Base-by-base conservation (phyloP, 805 yeast genomes). In the Hanseniaspora hatyaiensis region DNA sequence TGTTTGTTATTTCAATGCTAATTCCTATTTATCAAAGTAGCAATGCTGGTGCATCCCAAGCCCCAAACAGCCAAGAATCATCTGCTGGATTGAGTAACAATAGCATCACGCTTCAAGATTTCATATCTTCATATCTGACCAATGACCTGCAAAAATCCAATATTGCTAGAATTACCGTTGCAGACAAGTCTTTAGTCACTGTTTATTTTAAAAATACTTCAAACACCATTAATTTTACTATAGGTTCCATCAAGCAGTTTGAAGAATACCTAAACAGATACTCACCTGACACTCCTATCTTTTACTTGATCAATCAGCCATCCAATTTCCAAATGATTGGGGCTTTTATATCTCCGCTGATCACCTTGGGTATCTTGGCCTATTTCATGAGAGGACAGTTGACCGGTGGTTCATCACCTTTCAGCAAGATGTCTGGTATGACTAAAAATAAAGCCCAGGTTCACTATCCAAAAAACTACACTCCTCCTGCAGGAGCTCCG, bases 231-330 rank as follows among this genome's bases (percentile, higher is more conserved):
- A 15, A 73, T 2, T 88, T 88, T 67, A 81, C 94, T 12, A 85
- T 88, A 57, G 96, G 96, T 3, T 83, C 95, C 0, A 78, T 86
- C 6, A 88, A 83, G 53, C 70, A 76, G 19, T 84, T 88, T 58
- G 96, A 88, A 65, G 84, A 83, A 47, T 87, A 84, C 56, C 69
- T 88, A 70, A 80, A 76, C 26, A 45, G 49, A 45, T 45, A 45
- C 22, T 30, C 42, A 8, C 49, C 49, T 29, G 26, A 37, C 15
- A 37, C 42, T 3, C 49, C 49, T 9, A 45, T 45, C 15, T 45
- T 15, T 26, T 45, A 45, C 28, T 9, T 83, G 56, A 72, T 74
- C 23, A 87, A 82, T 47, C 75, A 79, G 52, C 78, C 82, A 3
- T 74, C 82, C 13, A 61, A 82, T 59, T 57, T 80, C 52, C 76